Evolutionary conservation across 1,284 basidiomycete species (phyloP), one percentile per base, ranked within the genome.

Genomic region (Pholiota adiposa): DNA sequence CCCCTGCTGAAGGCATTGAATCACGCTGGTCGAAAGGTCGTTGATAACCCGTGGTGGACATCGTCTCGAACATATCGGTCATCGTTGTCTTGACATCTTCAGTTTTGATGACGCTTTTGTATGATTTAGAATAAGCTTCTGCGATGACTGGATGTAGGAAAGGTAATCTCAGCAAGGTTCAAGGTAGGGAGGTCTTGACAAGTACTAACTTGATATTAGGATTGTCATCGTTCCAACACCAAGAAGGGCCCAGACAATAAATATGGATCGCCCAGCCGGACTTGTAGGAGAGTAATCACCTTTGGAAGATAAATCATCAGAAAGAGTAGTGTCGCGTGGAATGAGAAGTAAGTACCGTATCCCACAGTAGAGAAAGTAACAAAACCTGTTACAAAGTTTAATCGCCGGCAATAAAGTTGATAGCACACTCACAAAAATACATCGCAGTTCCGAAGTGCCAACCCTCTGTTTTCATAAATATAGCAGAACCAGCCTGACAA

Each of bases 171-270:
- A 21, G 25, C 12, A n/a, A 34, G 40, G 33, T 23, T 23, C 8
- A 31, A 18, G n/a, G 8, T 25, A 19, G 25, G 43, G 21, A 38
- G n/a, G 31, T 31, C 38, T n/a, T 16, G 5, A 29, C 34, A 12
- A 23, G 31, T 12, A 61, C 79, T n/a, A 58, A 88, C 89, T 83
- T 7, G 89, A 87, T 59, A 89, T 82, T 9, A 92, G 77, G 36
- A 90, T 86, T 0, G 90, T 90, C 82, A 93, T 84, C 0, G 89
- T 85, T 1, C 81, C 89, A 18, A 93, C 88, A 21, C 91, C 91
- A 8, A 91, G 74, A 46, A 95, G 73, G 0, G 91, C 89, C 93
- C 93, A 94, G 7, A 88, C 83, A 54, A 94, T 84, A 71, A 95
- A 94, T 50, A 94, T 81, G 4, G 88, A 85, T 23, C 90, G 82